Conservation (phyloP, 169 alveolate genomes). For the Plasmodium malariae region DNA sequence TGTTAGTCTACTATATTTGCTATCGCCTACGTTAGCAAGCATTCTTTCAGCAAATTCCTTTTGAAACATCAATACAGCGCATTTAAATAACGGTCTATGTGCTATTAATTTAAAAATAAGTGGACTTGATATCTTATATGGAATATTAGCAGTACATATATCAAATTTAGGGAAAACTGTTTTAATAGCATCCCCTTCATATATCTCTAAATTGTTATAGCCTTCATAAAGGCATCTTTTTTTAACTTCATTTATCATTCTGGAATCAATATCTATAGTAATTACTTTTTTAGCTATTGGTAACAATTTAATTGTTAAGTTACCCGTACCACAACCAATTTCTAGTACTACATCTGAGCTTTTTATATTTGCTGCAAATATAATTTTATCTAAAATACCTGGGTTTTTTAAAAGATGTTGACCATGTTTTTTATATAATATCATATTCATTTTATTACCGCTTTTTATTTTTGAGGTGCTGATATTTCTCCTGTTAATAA, state of each 20-base stretch:
- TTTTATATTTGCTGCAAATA: conserved; percentile 96
- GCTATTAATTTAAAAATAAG: conserved; percentile 97
- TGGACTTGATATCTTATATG: conserved; percentile 99
- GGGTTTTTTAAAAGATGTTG: conserved; percentile 99
- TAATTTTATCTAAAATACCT: conserved; percentile 95
- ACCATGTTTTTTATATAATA: conserved; percentile 94
- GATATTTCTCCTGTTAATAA: conserved; percentile 40
- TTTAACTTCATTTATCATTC: conserved; percentile 99
- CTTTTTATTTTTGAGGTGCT: conserved; percentile 56
- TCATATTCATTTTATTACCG: conserved; percentile 82
- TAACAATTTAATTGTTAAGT: conserved; percentile 95
- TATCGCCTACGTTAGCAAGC: conserved; percentile 95
- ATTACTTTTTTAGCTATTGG: conserved; percentile 97
- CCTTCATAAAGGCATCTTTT: conserved; percentile 94
- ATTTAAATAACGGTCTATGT: conserved; percentile 96
- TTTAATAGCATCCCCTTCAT: conserved; percentile 96
- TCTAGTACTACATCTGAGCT: conserved; percentile 98
- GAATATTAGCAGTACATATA: conserved; percentile 98
- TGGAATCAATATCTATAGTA: conserved; percentile 98
- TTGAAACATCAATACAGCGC: conserved; percentile 99
- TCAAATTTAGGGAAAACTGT: conserved; percentile 96
- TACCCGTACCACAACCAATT: conserved; percentile 99
- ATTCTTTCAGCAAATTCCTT: conserved; percentile 99
- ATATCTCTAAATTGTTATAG: conserved; percentile 89
- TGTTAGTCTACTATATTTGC: conserved; percentile 97